Base-by-base conservation (phyloP, 2,329 filamentous ascomycete species). In the Neonectria neomacrospora region DNA sequence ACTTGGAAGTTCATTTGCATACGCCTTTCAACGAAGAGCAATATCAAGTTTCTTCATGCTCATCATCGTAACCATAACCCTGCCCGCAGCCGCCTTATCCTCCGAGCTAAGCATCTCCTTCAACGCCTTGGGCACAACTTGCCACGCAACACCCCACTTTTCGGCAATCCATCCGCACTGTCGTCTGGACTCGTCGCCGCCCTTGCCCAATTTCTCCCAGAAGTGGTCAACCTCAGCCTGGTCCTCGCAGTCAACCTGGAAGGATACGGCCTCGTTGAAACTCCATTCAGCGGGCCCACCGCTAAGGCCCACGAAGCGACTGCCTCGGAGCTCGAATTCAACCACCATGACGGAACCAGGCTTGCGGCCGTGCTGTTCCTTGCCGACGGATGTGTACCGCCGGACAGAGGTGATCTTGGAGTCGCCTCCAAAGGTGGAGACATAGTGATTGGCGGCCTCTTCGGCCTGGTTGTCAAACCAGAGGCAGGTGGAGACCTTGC, bases 181-280 rank as follows among this genome's bases (percentile, higher is more conserved):
- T 67, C 78, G 74, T 57, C 73, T 75, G 8, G 70, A 64, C 63
- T 70, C 69, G 52, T 81, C 78, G 2, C 78, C 80, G 3, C 78
- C 81, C 52, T 79, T 78, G 9, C 73, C 64, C 26, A 85, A 75
- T 72, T 75, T 79, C 12, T 75, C 76, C 80, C 80, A 85, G 69
- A 80, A 83, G 65, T 82, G 76, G 61, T 85, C 81, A 22, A 85
- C 74, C 68, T 85, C 82, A 0, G 71, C 78, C 72, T 84, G 82
- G 68, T 79, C 73, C 45, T 78, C 76, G 74, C 82, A 83, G 51
- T 78, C 73, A 68, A 84, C 74, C 70, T 79, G 77, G 70, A 84
- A 78, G 1, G 79, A 82, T 20, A 82, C 68, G 37, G 81, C 80
- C 32, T 77, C 75, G 66, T 61, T 80, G 69, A 80, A 79, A 22